These are phyloP conservation scores for Talaromyces sp. DNA, from an alignment of 2,329 filamentous ascomycete genomes.

Conservation along the genomic window DNA sequence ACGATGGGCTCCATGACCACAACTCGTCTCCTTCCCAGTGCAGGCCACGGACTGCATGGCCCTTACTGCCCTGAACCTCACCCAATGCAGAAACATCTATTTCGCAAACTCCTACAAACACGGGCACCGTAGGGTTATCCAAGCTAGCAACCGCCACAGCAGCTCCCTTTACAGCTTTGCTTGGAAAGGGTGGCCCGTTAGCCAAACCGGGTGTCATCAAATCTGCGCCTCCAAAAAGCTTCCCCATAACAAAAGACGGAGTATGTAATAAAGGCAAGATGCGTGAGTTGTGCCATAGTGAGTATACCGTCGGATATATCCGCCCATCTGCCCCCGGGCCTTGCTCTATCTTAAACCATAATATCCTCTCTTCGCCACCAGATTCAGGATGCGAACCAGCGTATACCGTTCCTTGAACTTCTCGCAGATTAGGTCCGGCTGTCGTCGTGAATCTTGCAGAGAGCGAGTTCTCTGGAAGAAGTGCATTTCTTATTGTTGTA, in stretches of 20 bases:
- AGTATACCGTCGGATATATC: constrained; percentile 54
- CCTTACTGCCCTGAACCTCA: constrained; percentile 56
- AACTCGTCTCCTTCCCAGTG: constrained; percentile 66
- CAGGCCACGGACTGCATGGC: constrained; percentile 59
- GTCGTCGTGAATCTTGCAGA: constrained; percentile 63
- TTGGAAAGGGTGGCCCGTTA: constrained; percentile 59
- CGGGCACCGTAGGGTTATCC: constrained; percentile 56
- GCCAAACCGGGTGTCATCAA: constrained; percentile 65
- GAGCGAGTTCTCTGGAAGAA: constrained; percentile 59
- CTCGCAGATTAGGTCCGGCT: constrained; percentile 55
- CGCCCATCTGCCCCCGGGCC: constrained; percentile 38
- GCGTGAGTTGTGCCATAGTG: constrained; percentile 59
- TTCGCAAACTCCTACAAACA: constrained; percentile 60
- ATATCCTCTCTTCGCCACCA: constrained; percentile 51
- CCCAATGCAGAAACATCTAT: constrained; percentile 55
- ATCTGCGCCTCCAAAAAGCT: constrained; percentile 60
- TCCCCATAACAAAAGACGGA: constrained; percentile 53
- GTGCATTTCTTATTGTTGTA: constrained; percentile 50
- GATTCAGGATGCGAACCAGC: constrained; percentile 52
- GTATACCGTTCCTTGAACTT: constrained; percentile 60
- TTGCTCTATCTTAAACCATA: constrained; percentile 62
- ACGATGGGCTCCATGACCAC: constrained; percentile 58
- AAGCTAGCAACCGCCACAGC: constrained; percentile 60
- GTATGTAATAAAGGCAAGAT: constrained; percentile 62
- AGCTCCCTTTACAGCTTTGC: constrained; percentile 53